Percentiles rank a stretch among this genome's conserved stretches.
Evolutionary conservation across 306 rosid genomes (phyloP).

Genomic region (Trifolium fragiferum): DNA sequence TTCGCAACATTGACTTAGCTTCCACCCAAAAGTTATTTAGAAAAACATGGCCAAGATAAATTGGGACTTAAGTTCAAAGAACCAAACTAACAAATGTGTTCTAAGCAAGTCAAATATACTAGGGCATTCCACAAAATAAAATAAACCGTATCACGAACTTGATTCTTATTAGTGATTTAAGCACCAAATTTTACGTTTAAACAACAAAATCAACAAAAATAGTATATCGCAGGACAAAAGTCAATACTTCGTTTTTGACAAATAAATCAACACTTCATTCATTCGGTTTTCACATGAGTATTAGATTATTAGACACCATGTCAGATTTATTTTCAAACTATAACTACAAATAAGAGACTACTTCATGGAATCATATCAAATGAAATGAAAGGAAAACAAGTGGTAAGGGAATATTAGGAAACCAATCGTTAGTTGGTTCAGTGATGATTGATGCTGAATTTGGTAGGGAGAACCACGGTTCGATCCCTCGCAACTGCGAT

Average conservation of each 20-base stretch:
- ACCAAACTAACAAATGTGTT: no score
- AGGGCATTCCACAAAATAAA: neutral
- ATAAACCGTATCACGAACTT: neutral
- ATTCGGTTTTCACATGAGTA: neutral
- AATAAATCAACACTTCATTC: slow-evolving; percentile 2
- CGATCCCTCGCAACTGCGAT: no score
- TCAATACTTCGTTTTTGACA: no score
- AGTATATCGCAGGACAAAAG: no score
- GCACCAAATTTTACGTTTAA: neutral
- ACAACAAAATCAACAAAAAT: no score
- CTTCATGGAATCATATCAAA: slow-evolving; percentile 5
- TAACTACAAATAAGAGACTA: neutral
- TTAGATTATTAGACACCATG: neutral
- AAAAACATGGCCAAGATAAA: no score
- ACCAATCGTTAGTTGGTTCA: no score
- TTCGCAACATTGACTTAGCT: slow-evolving; percentile 36
- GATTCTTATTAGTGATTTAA: neutral
- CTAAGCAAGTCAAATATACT: neutral
- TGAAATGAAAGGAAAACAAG: neutral
- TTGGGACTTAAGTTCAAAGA: no score
- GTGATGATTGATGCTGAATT: no score
- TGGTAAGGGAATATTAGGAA: neutral
- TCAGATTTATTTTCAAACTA: slow-evolving; percentile 10
- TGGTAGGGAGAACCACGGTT: no score
- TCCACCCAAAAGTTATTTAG: no score